phyloP scores from a whole-genome alignment of 2,329 filamentous ascomycete genomes.

The Scytalidium lignicola region DNA sequence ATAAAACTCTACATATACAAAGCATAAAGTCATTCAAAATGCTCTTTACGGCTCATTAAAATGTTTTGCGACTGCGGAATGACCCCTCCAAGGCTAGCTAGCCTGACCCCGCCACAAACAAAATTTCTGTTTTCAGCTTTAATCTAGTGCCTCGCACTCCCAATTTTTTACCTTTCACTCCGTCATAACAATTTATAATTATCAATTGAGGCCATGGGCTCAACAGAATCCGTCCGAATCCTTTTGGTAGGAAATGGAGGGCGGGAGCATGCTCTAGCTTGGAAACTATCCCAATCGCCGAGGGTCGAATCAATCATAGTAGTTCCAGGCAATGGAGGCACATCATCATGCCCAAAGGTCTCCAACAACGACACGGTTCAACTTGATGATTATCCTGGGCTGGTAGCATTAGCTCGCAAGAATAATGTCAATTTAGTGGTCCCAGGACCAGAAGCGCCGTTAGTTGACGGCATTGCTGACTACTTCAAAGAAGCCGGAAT shows the following conservation, averaged over 20 bases:
- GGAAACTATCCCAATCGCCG: constrained; percentile 81
- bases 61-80: background rate
- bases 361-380: constrained; percentile 64
- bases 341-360: constrained; percentile 60
- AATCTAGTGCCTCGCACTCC: background rate
- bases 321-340: constrained; percentile 79
- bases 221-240: constrained; percentile 48
- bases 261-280: constrained; percentile 86
- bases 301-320: constrained; percentile 68
- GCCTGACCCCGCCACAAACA: background rate
- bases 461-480: constrained; percentile 80
- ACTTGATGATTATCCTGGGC: constrained; percentile 67
- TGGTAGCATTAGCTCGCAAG: constrained; percentile 68
- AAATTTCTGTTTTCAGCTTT: background rate
- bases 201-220: background rate
- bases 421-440: constrained; percentile 75
- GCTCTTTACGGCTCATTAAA: no score
- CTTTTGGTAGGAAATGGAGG: constrained; percentile 89
- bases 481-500: constrained; percentile 72
- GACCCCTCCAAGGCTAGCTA: background rate
- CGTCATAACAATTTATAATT: constrained; percentile 1
- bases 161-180: background rate
- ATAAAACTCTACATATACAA: no score
- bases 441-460: constrained; percentile 81
- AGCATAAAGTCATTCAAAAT: no score